phyloP scores from a whole-genome alignment of 2,329 filamentous ascomycete species.

The Sordariomycetes sp. region DNA sequence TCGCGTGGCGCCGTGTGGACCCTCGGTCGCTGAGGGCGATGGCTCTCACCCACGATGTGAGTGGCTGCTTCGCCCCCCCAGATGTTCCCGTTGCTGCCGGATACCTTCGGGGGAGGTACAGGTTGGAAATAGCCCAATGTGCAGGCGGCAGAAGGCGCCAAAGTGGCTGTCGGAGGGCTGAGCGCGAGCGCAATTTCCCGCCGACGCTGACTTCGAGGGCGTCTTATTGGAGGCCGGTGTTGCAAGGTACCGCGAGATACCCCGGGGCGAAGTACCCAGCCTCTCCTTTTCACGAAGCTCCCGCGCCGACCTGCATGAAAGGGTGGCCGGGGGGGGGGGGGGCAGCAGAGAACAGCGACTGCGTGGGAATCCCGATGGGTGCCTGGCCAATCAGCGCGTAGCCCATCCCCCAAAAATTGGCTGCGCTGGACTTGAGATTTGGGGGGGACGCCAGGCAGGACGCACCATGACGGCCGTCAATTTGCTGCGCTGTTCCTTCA shows the following conservation, averaged over 20 bases:
- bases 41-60: background rate
- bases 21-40: background rate
- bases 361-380: background rate
- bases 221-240: background rate
- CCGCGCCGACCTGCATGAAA: background rate
- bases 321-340: background rate
- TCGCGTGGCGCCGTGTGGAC: background rate
- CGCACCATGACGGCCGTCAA: background rate
- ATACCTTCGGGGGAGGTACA: background rate
- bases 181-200: background rate
- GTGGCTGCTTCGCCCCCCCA: background rate
- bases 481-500: background rate
- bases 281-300: background rate
- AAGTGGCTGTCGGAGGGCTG: background rate
- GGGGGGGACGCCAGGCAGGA: background rate
- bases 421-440: background rate
- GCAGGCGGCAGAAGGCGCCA: background rate
- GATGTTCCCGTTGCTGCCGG: background rate
- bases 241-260: background rate
- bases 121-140: background rate
- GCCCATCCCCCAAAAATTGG: background rate
- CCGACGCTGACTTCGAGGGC: background rate
- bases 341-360: background rate
- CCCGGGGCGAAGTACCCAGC: background rate
- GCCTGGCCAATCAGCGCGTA: background rate